Evolutionary conservation across 163 green algal species (phyloP).

Genomic region (Volvox carteri): DNA sequence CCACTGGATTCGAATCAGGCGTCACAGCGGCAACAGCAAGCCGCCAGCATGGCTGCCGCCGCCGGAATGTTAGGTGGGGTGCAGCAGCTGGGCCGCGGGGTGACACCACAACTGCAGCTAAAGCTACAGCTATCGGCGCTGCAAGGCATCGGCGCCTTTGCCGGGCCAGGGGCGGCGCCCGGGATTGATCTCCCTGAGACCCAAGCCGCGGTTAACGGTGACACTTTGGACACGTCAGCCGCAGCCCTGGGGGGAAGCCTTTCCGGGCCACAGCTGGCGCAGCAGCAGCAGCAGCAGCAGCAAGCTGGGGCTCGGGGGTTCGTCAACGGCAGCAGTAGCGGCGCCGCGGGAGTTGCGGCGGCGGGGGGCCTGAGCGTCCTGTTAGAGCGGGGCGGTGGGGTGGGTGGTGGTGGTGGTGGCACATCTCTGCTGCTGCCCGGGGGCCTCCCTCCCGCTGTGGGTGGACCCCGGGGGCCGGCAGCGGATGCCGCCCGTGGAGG

Average conservation of each 20-base stretch:
- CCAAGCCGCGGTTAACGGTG: no score
- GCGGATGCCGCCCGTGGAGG: no score
- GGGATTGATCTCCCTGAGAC: neutral
- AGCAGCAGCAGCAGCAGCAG: slow-evolving; percentile 12
- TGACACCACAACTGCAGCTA: slow-evolving; percentile 29
- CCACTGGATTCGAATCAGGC: neutral
- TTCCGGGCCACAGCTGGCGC: neutral
- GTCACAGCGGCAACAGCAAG: neutral
- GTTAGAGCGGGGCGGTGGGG: neutral
- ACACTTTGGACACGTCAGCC: neutral
- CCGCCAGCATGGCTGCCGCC: neutral
- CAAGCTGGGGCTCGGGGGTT: neutral
- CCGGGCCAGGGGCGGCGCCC: neutral
- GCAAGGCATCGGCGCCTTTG: neutral
- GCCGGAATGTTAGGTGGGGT: neutral
- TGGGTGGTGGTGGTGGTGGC: neutral
- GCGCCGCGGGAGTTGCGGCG: neutral
- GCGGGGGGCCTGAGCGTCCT: neutral
- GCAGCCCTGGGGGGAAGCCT: neutral
- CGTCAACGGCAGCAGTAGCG: neutral
- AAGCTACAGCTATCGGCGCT: slow-evolving; percentile 34
- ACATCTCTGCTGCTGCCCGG: neutral
- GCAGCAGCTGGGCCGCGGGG: neutral
- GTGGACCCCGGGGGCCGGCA: no score
- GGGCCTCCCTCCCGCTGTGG: no score